These are phyloP conservation scores for Ogataea trehaloabstinens DNA, from an alignment of 805 yeast genomes.

Conservation along the genomic window DNA sequence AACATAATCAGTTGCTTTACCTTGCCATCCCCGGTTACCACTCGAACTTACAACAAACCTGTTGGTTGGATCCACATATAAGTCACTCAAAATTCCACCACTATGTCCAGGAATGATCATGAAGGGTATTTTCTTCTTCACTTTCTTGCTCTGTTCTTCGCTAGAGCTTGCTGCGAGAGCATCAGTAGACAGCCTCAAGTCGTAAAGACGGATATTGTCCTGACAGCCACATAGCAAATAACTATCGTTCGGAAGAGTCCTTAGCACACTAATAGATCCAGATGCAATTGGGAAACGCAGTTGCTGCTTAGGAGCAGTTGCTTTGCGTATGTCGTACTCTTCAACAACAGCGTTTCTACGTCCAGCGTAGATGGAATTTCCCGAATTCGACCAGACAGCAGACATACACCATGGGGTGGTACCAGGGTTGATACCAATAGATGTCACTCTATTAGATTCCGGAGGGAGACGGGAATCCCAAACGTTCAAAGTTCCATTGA, in stretches of 20 bases:
- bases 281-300: constrained; percentile 81
- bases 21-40: constrained; percentile 96
- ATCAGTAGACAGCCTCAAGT: constrained; percentile 44
- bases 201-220: constrained; percentile 87
- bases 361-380: constrained; percentile 77
- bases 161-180: constrained; percentile 10
- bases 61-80: constrained; percentile 83
- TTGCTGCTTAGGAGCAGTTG: constrained; percentile 48
- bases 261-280: constrained; percentile 84
- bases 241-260: constrained; percentile 75
- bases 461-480: constrained; percentile 71
- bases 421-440: constrained; percentile 49
- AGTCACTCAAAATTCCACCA: constrained; percentile 80
- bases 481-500: constrained; percentile 75
- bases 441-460: constrained; percentile 18
- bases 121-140: constrained; percentile 62
- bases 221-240: constrained; percentile 84
- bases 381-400: constrained; percentile 84
- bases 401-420: constrained; percentile 95
- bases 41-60: constrained; percentile 86
- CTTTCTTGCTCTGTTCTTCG: constrained; percentile 18
- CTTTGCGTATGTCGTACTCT: constrained; percentile 63
- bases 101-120: constrained; percentile 94
- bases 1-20: constrained; percentile 74
- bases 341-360: constrained; percentile 88